Conservation (phyloP, 306 rosid genomes). For the Rosa persica region DNA sequence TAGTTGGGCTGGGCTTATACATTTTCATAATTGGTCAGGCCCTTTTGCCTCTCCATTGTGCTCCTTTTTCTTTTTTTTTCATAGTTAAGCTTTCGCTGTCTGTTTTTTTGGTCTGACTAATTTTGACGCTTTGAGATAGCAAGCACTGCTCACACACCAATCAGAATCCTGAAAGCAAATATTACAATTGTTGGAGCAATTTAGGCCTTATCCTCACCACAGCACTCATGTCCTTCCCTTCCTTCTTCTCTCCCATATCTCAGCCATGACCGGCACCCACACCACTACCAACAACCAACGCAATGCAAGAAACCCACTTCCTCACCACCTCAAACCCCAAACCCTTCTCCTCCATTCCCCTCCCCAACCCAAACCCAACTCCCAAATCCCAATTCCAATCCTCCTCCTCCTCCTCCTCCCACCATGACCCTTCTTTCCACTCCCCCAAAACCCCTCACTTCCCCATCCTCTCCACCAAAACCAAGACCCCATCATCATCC, state of each 20-base stretch:
- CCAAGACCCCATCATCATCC: neutral
- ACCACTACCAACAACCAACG: neutral
- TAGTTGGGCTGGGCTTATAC: too few relatives aligned
- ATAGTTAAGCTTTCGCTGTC: too few relatives aligned
- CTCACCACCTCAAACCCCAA: conserved; percentile 26
- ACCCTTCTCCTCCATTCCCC: conserved; percentile 17
- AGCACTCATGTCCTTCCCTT: neutral
- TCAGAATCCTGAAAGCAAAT: neutral
- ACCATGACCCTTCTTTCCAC: conserved; percentile 14
- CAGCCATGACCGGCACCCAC: conserved; percentile 12
- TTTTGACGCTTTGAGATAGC: neutral
- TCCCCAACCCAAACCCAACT: conserved; percentile 19
- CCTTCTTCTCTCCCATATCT: neutral
- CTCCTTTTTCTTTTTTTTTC: too few relatives aligned
- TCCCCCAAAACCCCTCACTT: conserved; percentile 9
- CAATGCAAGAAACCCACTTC: conserved; percentile 36
- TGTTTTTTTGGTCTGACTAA: neutral
- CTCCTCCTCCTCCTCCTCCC: conserved; percentile 19
- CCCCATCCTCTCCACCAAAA: conserved; percentile 7
- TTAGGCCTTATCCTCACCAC: conserved; percentile 14
- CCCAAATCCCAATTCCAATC: conserved; percentile 14
- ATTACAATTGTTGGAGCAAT: neutral
- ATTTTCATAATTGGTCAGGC: too few relatives aligned
- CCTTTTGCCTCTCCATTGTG: too few relatives aligned
- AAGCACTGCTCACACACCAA: neutral